Evolutionary conservation across 2,329 filamentous ascomycete species (phyloP).

Genomic region (Fusarium scirpi): DNA sequence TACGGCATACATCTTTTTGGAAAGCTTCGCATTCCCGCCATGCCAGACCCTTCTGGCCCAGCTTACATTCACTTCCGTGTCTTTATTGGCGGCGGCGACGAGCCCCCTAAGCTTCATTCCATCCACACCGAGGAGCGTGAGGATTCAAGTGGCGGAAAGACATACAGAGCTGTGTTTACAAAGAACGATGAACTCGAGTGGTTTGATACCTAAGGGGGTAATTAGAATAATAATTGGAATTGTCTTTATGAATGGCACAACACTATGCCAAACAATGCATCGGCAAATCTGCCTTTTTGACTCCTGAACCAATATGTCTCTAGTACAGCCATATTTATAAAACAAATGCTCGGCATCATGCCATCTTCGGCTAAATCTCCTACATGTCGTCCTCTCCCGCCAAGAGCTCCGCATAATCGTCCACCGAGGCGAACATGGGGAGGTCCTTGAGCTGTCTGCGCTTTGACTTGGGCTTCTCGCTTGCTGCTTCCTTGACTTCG

Average conservation of each 20-base stretch:
- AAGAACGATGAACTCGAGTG: slow-evolving; percentile 87
- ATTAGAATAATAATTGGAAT: slow-evolving; percentile 21
- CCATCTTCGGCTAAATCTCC: not conserved
- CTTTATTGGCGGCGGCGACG: slow-evolving; percentile 85
- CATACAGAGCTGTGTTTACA: slow-evolving; percentile 92
- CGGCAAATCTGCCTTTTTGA: slow-evolving; percentile 30
- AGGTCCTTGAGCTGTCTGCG: slow-evolving; percentile 88
- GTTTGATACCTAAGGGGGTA: slow-evolving; percentile 59
- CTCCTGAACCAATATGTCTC: slow-evolving; percentile 29
- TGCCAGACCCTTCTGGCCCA: slow-evolving; percentile 65
- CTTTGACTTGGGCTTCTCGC: slow-evolving; percentile 63
- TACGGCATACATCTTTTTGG: slow-evolving; percentile 83
- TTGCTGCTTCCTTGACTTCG: slow-evolving; percentile 74
- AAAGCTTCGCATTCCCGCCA: slow-evolving; percentile 70
- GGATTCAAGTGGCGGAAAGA: slow-evolving; percentile 87
- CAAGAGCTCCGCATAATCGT: slow-evolving; percentile 91
- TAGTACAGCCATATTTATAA: slow-evolving; percentile 32
- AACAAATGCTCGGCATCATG: slow-evolving; percentile 28
- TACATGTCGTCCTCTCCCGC: slow-evolving; percentile 72
- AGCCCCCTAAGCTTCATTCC: slow-evolving; percentile 83
- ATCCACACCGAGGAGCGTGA: slow-evolving; percentile 97
- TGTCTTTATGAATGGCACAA: slow-evolving; percentile 11
- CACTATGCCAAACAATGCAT: slow-evolving; percentile 12
- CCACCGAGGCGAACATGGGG: slow-evolving; percentile 91
- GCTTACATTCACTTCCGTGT: slow-evolving; percentile 88